Evolutionary conservation across 495 filamentous ascomycete genomes (phyloP).

Genomic region (Massariosphaeria phaeospora): DNA sequence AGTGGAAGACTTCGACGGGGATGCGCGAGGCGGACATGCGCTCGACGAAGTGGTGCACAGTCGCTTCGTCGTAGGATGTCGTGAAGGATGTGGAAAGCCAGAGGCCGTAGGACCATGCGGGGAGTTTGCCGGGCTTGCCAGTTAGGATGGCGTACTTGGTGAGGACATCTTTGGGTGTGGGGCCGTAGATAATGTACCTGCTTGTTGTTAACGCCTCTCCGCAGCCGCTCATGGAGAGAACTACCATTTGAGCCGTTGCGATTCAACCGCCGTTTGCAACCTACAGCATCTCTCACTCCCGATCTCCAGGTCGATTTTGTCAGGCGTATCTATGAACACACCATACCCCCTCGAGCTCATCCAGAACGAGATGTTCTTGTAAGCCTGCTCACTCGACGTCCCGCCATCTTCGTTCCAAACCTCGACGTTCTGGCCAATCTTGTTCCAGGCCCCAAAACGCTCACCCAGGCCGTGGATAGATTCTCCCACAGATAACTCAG

Average conservation of each 20-base stretch:
- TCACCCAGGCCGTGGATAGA: constrained; percentile 66
- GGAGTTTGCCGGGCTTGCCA: constrained; percentile 55
- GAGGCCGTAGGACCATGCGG: constrained; percentile 65
- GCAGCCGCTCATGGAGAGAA: background rate
- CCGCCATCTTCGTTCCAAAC: constrained; percentile 72
- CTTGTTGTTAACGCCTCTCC: background rate
- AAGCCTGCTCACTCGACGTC: constrained; percentile 64
- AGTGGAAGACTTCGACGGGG: constrained; percentile 67
- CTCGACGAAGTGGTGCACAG: constrained; percentile 61
- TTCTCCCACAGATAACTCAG: constrained; percentile 61
- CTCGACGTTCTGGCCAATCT: constrained; percentile 61
- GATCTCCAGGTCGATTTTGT: constrained; percentile 49
- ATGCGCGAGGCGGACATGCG: constrained; percentile 62
- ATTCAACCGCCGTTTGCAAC: constrained; percentile 58
- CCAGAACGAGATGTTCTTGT: constrained; percentile 72
- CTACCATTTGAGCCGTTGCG: constrained; percentile 55
- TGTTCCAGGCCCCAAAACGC: constrained; percentile 65
- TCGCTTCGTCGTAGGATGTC: constrained; percentile 63
- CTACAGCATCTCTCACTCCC: constrained; percentile 59
- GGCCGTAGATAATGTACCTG: constrained; percentile 58
- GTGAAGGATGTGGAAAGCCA: constrained; percentile 70
- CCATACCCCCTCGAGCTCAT: constrained; percentile 64
- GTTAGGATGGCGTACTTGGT: constrained; percentile 59
- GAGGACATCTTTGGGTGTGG: constrained; percentile 62
- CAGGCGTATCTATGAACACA: constrained; percentile 53